Evolutionary conservation across 345 rosid species (phyloP), one percentile per base, ranked within the genome.

Genomic region (Aquilaria yunnanensis): DNA sequence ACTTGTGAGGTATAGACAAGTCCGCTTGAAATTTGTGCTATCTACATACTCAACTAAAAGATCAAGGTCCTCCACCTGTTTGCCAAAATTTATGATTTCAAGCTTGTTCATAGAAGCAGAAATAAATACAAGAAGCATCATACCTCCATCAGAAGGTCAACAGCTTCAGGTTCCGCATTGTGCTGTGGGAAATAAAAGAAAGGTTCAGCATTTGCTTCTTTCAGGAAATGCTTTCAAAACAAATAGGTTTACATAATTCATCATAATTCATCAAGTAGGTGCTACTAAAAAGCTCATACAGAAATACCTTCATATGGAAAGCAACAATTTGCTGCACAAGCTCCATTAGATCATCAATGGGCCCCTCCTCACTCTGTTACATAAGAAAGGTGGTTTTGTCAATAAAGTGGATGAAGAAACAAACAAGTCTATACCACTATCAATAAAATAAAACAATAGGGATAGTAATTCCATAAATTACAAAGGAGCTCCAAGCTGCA

Each of bases 91-190:
- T 23, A 23, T 23, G 23, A 23, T 23, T 23, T 23, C 23, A 23
- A 23, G 23, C 23, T 23, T 23, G 23, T 23, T 23, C 23, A 23
- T 23, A 23, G 23, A 41, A 14, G 9, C 11, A 50, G 23, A 13
- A 51, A 43, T 63, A 12, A 37, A 49, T 3, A 66, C 43, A 37
- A 37, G 43, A 12, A 51, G 54, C 12, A 16, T 0, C 1, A 31
- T 72, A 87, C 93, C 84, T 94, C 99, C 96, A 94, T 94, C 65
- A 94, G 70, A 57, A 94, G 87, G 79, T 94, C 96, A 72, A 94
- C 93, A 70, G 97, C 99, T 77, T 94, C 99, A 9, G 99, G 95
- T 81, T 94, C 97, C 41, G 96, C 96, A 76, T 94, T 94, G 75
- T 94, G 96, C 97, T 94, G 83, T 73, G 73, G 29, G 13, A 50